Evolutionary conservation across 1,284 basidiomycete genomes (phyloP), one percentile per base, ranked within the genome.

Genomic region (Pterula multifida): DNA sequence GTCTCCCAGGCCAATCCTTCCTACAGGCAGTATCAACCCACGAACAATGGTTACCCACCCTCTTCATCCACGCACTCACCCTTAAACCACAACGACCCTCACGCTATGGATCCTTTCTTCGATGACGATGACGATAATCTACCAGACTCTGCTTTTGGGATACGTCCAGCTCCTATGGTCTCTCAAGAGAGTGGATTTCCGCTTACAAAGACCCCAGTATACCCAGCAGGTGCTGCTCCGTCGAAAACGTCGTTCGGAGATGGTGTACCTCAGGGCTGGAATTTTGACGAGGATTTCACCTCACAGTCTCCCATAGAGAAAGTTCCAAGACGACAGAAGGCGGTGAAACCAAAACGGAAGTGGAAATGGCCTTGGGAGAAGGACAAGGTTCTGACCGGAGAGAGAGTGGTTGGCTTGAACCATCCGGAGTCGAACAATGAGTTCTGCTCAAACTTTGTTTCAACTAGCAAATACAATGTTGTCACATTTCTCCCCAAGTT

Each of bases 391-490:
- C 63, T 77, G 49, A 67, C 68, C 3, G 83, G 84, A 32, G 83
- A 89, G 64, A 72, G 86, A 50, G 63, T 84, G 48, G 76, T 94
- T 52, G 73, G 80, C 12, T 72, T 95, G 61, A 93, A 94, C 67
- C 90, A 90, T 67, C 75, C 78, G 50, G 63, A 73, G 52, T 78
- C 77, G 47, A 84, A 85, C 58, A 62, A 64, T 21, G 83, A 87
- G 1, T 95, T 76, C 62, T 69, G 75, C 57, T 79, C 76, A 45
- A 99, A 99, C 67, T 86, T 85, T 55, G 85, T 98, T 48, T 90
- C 85, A 44, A 98, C 96, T 19, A 92, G 86, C 72, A 98, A 98
- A 67, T 99, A 98, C 70, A 97, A 94, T 61, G 57, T 86, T 32
- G 75, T 76, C 26, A 90, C 90, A 0, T 98, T 98, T 67, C 56